Conservation (phyloP, 2,329 filamentous ascomycete genomes). For the Cladorrhinum sp. region DNA sequence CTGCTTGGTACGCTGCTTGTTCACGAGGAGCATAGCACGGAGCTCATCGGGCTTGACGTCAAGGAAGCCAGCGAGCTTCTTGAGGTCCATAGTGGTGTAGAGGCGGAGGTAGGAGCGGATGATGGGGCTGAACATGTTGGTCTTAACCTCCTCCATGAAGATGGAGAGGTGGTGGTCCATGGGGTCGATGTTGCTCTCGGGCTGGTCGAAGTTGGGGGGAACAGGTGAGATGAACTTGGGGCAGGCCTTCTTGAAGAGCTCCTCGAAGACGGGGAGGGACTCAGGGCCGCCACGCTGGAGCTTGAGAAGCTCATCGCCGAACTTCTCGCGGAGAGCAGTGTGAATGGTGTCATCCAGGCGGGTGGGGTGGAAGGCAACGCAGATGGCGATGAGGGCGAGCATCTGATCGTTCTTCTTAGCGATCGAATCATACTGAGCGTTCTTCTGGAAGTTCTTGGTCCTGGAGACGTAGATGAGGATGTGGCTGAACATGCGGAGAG, state of each 20-base stretch:
- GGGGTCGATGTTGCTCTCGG: conserved; percentile 91
- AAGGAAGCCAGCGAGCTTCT: conserved; percentile 95
- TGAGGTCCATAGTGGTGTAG: conserved; percentile 99
- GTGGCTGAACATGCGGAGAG: conserved; percentile 99
- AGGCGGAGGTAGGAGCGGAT: conserved; percentile 98
- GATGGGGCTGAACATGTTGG: conserved; percentile 95
- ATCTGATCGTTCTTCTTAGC: conserved; percentile 99
- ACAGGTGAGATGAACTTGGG: conserved; percentile 99
- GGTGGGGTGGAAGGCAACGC: conserved; percentile 95
- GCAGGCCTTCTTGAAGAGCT: conserved; percentile 96
- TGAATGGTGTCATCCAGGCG: conserved; percentile 98
- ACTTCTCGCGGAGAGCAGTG: conserved; percentile 96
- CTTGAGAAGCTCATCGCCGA: conserved; percentile 95
- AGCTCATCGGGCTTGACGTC: conserved; percentile 96
- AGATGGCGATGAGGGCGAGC: conserved; percentile 98
- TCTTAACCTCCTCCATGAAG: conserved; percentile 99
- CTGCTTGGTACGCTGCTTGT: conserved; percentile 98
- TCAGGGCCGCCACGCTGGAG: conserved; percentile 96
- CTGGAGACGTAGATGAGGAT: conserved; percentile 98
- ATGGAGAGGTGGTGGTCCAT: conserved; percentile 95
- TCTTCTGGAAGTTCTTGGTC: conserved; percentile 99
- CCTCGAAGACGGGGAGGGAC: conserved; percentile 93
- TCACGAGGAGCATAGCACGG: conserved; percentile 88
- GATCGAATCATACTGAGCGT: conserved; percentile 95
- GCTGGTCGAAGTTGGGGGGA: conserved; percentile 96